A percentile compares a stretch with the other conserved stretches of the same genome.
phyloP scores from a whole-genome alignment of 176 grass and related monocot species.

The Phoenix roebelenii region DNA sequence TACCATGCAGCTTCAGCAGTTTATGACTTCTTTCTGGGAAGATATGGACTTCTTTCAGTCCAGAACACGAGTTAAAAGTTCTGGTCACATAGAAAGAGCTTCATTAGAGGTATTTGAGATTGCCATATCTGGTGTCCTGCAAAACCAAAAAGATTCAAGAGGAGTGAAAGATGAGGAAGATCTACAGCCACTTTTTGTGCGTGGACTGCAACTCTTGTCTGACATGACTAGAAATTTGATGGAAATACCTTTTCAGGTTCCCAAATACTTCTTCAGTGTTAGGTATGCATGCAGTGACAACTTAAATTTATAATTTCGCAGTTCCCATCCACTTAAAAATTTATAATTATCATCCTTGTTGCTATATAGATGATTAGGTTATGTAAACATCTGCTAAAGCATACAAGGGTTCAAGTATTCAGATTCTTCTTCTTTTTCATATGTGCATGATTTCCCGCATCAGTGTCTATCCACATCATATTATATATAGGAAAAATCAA shows the following conservation, averaged over 20 bases:
- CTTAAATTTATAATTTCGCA: no score
- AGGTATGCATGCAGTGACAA: conserved; percentile 25
- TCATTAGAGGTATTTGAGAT: conserved; percentile 44
- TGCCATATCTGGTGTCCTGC: conserved; percentile 36
- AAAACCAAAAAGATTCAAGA: conserved; percentile 23
- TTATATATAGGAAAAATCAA: no score
- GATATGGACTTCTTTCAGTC: conserved; percentile 23
- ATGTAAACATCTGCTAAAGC: no score
- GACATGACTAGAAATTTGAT: conserved; percentile 44
- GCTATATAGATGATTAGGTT: no score
- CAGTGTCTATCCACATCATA: no score
- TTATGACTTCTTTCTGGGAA: conserved; percentile 28
- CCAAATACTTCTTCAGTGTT: conserved; percentile 72
- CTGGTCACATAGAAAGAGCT: conserved; percentile 27
- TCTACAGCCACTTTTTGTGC: conserved; percentile 21
- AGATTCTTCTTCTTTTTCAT: no score
- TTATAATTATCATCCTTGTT: no score
- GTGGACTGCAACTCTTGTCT: conserved; percentile 45
- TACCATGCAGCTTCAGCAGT: conserved; percentile 29
- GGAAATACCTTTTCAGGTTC: conserved; percentile 58
- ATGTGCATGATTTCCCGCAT: no score
- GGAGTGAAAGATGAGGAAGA: conserved; percentile 19
- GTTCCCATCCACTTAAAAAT: no score
- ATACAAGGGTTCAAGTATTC: no score
- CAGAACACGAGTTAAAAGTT: conserved; percentile 23